These are phyloP conservation scores for Eucalyptus tenuipes DNA, from an alignment of 345 rosid genomes.

Conservation along the genomic window DNA sequence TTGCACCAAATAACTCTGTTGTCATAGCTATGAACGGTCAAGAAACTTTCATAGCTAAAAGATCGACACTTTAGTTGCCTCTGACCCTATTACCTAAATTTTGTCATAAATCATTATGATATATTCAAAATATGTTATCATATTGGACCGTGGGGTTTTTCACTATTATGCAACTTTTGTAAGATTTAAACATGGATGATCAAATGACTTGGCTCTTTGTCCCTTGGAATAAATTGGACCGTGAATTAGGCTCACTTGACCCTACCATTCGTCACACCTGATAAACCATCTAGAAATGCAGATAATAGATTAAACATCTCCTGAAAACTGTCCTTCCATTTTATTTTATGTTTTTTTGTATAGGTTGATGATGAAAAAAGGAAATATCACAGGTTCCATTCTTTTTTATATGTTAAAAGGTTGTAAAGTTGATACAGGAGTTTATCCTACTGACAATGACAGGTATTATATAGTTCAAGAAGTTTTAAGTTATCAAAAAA, in stretches of 20 bases:
- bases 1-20: neutral
- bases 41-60: neutral
- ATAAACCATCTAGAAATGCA: neutral
- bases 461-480: neutral
- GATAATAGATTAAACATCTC: neutral
- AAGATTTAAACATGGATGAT: neutral
- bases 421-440: neutral
- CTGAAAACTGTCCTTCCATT: neutral
- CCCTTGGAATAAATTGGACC: neutral
- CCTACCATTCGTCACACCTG: neutral
- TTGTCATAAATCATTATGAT: neutral
- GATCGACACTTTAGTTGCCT: neutral
- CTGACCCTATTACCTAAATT: neutral
- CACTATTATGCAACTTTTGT: fast-evolving
- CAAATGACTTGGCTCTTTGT: fast-evolving
- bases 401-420: neutral
- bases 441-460: neutral
- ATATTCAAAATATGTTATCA: neutral
- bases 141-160: neutral
- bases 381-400: neutral
- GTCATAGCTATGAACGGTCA: neutral
- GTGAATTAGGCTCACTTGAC: neutral
- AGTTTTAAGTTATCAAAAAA: neutral
- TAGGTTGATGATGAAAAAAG: neutral
- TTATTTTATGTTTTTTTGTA: no score